Evolutionary conservation across 2,329 filamentous ascomycete species (phyloP).

Genomic region (Chaetomiaceae sp.): DNA sequence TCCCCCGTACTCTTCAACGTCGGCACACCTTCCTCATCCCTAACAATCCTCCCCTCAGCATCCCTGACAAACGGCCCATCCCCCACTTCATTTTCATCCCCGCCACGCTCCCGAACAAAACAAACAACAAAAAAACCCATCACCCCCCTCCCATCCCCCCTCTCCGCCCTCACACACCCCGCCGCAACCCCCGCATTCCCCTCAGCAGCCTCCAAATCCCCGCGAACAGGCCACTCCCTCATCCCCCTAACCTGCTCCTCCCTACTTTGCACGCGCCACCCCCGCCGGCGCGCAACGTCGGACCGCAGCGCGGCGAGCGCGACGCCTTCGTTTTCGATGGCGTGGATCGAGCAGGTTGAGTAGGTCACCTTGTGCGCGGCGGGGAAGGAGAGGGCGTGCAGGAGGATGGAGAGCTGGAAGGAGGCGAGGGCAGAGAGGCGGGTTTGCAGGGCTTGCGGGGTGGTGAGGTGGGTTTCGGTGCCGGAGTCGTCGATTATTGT

Average conservation of each 20-base stretch:
- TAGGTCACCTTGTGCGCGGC: constrained; percentile 74
- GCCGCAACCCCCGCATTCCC: constrained; percentile 51
- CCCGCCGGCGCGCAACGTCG: constrained; percentile 56
- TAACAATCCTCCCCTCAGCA: constrained; percentile 28
- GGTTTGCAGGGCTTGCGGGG: constrained; percentile 53
- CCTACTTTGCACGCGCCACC: constrained; percentile 73
- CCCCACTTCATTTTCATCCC: not conserved
- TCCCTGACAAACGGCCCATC: constrained; percentile 31
- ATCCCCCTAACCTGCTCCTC: constrained; percentile 72
- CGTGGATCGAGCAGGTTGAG: constrained; percentile 87
- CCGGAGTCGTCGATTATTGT: constrained; percentile 48
- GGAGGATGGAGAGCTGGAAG: constrained; percentile 77
- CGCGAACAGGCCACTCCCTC: constrained; percentile 67
- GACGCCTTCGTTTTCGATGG: constrained; percentile 83
- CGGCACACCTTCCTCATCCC: constrained; percentile 31
- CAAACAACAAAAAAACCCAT: constrained; percentile 97
- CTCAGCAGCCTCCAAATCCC: constrained; percentile 44
- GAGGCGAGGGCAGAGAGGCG: constrained; percentile 69
- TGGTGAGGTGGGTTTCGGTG: constrained; percentile 45
- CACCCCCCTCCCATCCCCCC: constrained; percentile 73
- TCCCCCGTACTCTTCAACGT: constrained; percentile 26
- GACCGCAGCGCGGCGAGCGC: constrained; percentile 68
- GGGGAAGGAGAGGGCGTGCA: constrained; percentile 81
- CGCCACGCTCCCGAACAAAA: constrained; percentile 62
- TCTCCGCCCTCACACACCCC: constrained; percentile 75